phyloP scores from a whole-genome alignment of 2,329 filamentous ascomycete genomes.

The Sarocladiaceae sp. region DNA sequence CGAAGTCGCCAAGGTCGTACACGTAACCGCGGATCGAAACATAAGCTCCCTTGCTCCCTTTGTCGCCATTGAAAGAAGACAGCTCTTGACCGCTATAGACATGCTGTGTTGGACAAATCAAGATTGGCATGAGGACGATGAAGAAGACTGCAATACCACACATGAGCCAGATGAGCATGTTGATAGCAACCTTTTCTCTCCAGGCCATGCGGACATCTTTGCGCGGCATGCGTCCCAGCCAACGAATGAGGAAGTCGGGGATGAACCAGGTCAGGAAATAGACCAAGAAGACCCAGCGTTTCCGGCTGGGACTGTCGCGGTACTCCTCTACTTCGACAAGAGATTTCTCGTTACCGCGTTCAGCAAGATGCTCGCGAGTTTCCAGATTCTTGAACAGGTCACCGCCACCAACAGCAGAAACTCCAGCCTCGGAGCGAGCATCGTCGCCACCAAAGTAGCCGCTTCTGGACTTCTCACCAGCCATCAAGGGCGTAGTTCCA shows the following conservation, averaged over 20 bases:
- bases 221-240: conserved; percentile 78
- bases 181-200: conserved; percentile 97
- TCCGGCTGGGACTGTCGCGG: conserved; percentile 72
- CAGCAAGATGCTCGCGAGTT: conserved; percentile 88
- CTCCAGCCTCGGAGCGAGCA: conserved; percentile 83
- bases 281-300: conserved; percentile 84
- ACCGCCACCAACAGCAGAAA: conserved; percentile 83
- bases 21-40: conserved; percentile 85
- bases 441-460: conserved; percentile 86
- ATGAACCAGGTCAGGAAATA: conserved; percentile 82
- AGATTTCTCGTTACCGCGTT: conserved; percentile 88
- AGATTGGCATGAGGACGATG: conserved; percentile 77
- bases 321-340: conserved; percentile 88
- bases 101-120: conserved; percentile 89
- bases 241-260: conserved; percentile 76
- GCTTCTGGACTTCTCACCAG: conserved; percentile 69
- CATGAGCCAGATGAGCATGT: conserved; percentile 90
- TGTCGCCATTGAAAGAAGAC: conserved; percentile 67
- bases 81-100: conserved; percentile 81
- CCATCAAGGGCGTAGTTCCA: conserved; percentile 55
- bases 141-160: conserved; percentile 80
- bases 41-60: conserved; percentile 56
- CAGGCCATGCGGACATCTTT: conserved; percentile 91
- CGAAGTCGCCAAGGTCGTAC: conserved; percentile 73
- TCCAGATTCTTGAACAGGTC: conserved; percentile 99